Conservation (phyloP, 1,284 basidiomycete genomes). For the Cutaneotrichosporon sp. region DNA sequence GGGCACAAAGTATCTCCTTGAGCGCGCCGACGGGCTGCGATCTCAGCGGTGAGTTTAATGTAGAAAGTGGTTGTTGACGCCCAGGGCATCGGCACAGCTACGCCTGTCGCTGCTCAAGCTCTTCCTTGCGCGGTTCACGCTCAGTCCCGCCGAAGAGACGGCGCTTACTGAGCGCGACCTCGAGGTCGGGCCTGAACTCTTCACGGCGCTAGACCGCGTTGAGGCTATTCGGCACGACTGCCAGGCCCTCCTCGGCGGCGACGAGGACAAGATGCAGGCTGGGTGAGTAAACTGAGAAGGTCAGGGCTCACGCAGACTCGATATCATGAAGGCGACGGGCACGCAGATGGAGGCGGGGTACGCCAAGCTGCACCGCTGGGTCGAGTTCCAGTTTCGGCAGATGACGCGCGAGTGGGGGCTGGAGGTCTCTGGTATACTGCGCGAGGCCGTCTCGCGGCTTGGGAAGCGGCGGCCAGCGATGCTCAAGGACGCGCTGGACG, state of each 20-base stretch:
- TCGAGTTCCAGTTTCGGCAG: slow-evolving; percentile 76
- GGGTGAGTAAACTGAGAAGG: slow-evolving; percentile 55
- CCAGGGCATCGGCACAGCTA: slow-evolving; percentile 53
- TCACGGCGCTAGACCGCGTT: slow-evolving; percentile 79
- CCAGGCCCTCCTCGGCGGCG: slow-evolving; percentile 75
- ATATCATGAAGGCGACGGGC: slow-evolving; percentile 80
- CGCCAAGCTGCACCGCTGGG: slow-evolving; percentile 81
- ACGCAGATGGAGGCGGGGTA: slow-evolving; percentile 81
- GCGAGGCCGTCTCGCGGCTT: slow-evolving; percentile 68
- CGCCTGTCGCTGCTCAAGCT: slow-evolving; percentile 67
- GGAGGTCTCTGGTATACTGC: slow-evolving; percentile 68
- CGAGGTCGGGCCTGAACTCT: slow-evolving; percentile 66
- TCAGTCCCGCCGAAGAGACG: slow-evolving; percentile 65
- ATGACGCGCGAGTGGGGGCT: slow-evolving; percentile 70
- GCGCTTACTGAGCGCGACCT: slow-evolving; percentile 73
- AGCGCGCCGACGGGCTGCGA: slow-evolving; percentile 74
- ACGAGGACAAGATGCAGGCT: slow-evolving; percentile 69
- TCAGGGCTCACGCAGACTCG: slow-evolving; percentile 54
- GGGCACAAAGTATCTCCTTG: slow-evolving; percentile 74
- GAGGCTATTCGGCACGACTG: slow-evolving; percentile 78
- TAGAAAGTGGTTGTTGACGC: not conserved
- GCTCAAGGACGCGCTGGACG: slow-evolving; percentile 71
- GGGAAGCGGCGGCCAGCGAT: slow-evolving; percentile 65
- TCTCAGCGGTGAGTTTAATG: slow-evolving; percentile 69
- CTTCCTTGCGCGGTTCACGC: slow-evolving; percentile 80